These are phyloP conservation scores for Wickerhamiella occidentalis DNA, from an alignment of 805 yeast genomes.

Conservation along the genomic window DNA sequence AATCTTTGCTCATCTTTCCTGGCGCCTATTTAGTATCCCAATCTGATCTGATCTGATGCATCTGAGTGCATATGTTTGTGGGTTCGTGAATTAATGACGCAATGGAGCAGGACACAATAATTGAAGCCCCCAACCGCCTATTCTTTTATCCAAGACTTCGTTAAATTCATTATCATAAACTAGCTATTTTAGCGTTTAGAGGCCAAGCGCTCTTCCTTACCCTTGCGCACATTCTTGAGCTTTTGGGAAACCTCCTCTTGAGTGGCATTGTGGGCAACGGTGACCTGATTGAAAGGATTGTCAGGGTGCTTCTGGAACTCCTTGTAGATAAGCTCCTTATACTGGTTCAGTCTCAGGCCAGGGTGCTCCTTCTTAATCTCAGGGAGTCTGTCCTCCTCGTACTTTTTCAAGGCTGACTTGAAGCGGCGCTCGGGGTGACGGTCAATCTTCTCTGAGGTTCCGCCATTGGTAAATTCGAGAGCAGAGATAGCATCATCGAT, in stretches of 20 bases:
- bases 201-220: constrained; percentile 34
- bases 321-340: constrained; percentile 59
- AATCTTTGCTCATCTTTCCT: too few relatives aligned
- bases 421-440: constrained; percentile 84
- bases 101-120: too few relatives aligned
- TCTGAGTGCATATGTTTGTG: too few relatives aligned
- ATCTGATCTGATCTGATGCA: too few relatives aligned
- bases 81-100: too few relatives aligned
- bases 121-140: too few relatives aligned
- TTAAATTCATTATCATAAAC: constrained; percentile 1
- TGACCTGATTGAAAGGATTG: constrained; percentile 76
- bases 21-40: too few relatives aligned
- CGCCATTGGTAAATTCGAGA: constrained; percentile 50
- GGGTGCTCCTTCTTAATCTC: constrained; percentile 64
- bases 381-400: constrained; percentile 58
- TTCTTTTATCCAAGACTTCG: too few relatives aligned
- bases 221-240: constrained; percentile 38
- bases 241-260: constrained; percentile 37
- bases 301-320: constrained; percentile 73
- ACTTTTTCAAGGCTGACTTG: constrained; percentile 66
- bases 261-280: constrained; percentile 49
- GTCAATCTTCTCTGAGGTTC: constrained; percentile 38
- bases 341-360: constrained; percentile 67
- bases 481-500: constrained; percentile 72
- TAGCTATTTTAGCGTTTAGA: neutral